Evolutionary conservation across 306 rosid genomes (phyloP), one percentile per base, ranked within the genome.

Genomic region (Albizia julibrissin): DNA sequence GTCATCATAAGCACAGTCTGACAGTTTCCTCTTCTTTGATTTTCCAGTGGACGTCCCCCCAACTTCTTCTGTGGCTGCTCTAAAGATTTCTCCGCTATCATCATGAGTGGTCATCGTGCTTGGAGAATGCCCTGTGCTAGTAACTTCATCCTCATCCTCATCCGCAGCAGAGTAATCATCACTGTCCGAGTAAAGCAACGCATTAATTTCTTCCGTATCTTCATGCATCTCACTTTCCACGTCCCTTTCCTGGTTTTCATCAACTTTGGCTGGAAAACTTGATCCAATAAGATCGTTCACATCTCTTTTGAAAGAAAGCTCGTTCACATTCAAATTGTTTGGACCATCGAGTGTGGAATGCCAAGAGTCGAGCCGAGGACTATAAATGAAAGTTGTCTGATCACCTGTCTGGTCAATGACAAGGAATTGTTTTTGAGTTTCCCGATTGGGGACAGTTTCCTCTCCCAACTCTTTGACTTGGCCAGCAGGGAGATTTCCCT

Each of bases 81-180:
- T 74, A 5, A 34, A 39, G 39, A 81, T 70, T 58, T 81, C 86
- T 34, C 26, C 85, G 86, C 80, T 76, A 43, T 85, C 91, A 19
- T 85, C 89, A 16, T 84, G 88, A 40, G 87, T 81, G 64, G 93
- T 87, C 97, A 85, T 87, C 56, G 94, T 88, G 75, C 97, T 89
- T 0, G 98, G 98, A 0, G 98, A 93, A 88, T 92, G 99, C 14
- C 98, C 99, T 8, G 99, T 95, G 91, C 99, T 95, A 7, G 98
- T 89, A 76, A 95, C 98, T 86, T 95, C 99, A 78, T 94, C 99
- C 75, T 92, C 98, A 5, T 93, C 98, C 84, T 91, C 93, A 5
- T 93, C 98, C 84, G 90, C 93, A 1, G 87, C 74, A 1, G 85
- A 85, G 72, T 75, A 87, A 44, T 80, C 86, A 40, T 91, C 92